Percentiles rank a stretch among this genome's conserved stretches.
These are phyloP conservation scores for Salvia hispanica DNA, from an alignment of 257 asterid genomes.

Conservation along the genomic window DNA sequence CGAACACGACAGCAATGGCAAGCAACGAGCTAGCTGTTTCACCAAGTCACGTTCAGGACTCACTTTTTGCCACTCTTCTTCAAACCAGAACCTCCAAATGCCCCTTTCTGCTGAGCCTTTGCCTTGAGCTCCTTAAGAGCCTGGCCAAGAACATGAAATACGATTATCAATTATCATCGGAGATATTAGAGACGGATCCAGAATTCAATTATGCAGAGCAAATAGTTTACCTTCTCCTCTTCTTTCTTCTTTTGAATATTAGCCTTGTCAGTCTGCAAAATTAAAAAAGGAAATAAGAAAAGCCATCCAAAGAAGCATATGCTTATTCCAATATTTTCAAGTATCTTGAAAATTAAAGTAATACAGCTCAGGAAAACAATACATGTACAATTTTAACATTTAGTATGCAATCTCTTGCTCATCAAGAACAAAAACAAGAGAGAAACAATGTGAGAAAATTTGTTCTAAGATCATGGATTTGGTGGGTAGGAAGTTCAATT, in stretches of 20 bases:
- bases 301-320: neutral
- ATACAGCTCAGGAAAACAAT: too few species aligned
- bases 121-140: slow-evolving; percentile 75
- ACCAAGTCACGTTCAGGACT: neutral
- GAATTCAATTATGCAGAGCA: neutral
- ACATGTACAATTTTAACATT: neutral
- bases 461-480: neutral
- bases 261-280: slow-evolving; percentile 64
- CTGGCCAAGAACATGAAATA: slow-evolving; percentile 33
- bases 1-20: neutral
- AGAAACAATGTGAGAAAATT: neutral
- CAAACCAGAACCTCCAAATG: slow-evolving; percentile 78
- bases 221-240: slow-evolving; percentile 63
- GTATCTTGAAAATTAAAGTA: neutral
- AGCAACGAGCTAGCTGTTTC: neutral
- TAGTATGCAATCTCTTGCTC: neutral
- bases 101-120: slow-evolving; percentile 68
- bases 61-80: slow-evolving; percentile 87
- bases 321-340: slow-evolving; percentile 2
- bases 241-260: slow-evolving; percentile 78
- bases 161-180: neutral
- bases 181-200: neutral
- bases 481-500: neutral
- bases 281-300: too few species aligned
- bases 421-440: neutral